phyloP scores from a whole-genome alignment of 2,329 filamentous ascomycete species.

The Fusarium tjaetaba region DNA sequence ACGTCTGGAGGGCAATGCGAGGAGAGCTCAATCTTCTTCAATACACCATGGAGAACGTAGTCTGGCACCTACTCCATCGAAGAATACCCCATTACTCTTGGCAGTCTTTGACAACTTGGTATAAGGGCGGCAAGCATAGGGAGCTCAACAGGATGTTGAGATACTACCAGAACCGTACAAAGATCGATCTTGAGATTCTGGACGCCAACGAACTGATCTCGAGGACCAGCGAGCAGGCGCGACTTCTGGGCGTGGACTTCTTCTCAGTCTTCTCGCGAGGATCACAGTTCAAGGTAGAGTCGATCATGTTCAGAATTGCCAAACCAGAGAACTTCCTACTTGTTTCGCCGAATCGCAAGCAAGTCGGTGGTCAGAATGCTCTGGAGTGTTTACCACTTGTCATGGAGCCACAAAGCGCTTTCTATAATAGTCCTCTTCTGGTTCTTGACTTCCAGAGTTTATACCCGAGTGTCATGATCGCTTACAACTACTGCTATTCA shows the following conservation, averaged over 20 bases:
- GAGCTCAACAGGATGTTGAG: slow-evolving; percentile 79
- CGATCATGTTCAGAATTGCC: slow-evolving; percentile 97
- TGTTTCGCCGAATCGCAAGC: slow-evolving; percentile 87
- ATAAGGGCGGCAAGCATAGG: slow-evolving; percentile 71
- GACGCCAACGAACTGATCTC: slow-evolving; percentile 89
- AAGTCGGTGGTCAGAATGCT: slow-evolving; percentile 93
- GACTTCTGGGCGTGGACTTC: slow-evolving; percentile 93
- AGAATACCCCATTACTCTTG: slow-evolving; percentile 90
- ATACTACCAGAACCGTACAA: slow-evolving; percentile 80
- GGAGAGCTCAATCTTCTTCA: slow-evolving; percentile 91
- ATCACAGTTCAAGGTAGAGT: slow-evolving; percentile 98
- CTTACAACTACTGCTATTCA: slow-evolving; percentile 99
- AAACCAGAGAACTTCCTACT: slow-evolving; percentile 96
- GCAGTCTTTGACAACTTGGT: slow-evolving; percentile 84
- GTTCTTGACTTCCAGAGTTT: slow-evolving; percentile 96
- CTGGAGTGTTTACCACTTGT: slow-evolving; percentile 93
- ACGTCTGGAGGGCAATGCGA: slow-evolving; percentile 96
- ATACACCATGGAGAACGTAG: slow-evolving; percentile 96
- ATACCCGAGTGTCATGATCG: slow-evolving; percentile 98
- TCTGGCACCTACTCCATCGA: slow-evolving; percentile 87
- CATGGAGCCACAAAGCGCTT: slow-evolving; percentile 96
- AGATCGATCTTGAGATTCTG: slow-evolving; percentile 88
- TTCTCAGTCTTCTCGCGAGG: slow-evolving; percentile 95
- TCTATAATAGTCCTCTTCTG: slow-evolving; percentile 88
- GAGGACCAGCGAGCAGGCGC: slow-evolving; percentile 92